A percentile compares a stretch with the other conserved stretches of the same genome.
Evolutionary conservation across 2,329 filamentous ascomycete species (phyloP).

Genomic region (Botrytis pseudocinerea): DNA sequence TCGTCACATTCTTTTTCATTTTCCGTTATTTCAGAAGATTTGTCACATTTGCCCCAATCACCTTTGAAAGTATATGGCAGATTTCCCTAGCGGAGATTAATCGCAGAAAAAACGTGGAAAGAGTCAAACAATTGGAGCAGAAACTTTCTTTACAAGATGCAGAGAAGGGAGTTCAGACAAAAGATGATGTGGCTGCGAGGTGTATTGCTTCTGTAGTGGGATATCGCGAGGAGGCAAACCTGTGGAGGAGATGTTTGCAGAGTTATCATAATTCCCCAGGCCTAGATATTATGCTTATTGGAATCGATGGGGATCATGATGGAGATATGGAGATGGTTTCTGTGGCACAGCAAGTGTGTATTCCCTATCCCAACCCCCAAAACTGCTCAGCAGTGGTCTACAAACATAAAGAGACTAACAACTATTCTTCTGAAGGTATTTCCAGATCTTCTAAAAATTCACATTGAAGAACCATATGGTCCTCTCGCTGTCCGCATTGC

Average conservation of each 20-base stretch:
- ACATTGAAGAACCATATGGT: constrained; percentile 28
- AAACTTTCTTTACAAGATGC: constrained; percentile 22
- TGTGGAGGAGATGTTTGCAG: constrained; percentile 28
- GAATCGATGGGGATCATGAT: constrained; percentile 29
- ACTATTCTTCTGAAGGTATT: constrained; percentile 22
- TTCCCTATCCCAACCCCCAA: not conserved
- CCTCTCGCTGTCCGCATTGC: constrained; percentile 27
- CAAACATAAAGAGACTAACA: constrained; percentile 8
- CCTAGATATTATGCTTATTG: constrained; percentile 27
- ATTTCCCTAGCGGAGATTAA: constrained; percentile 29
- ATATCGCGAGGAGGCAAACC: constrained; percentile 27
- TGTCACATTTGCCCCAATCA: constrained; percentile 26
- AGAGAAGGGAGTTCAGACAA: constrained; percentile 25
- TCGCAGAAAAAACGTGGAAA: constrained; percentile 26
- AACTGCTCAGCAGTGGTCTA: not conserved
- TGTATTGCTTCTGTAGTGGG: constrained; percentile 29
- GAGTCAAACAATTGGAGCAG: constrained; percentile 25
- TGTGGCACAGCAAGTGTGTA: constrained; percentile 27
- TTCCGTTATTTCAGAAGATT: constrained; percentile 26
- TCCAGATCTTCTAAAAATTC: constrained; percentile 27
- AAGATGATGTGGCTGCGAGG: constrained; percentile 21
- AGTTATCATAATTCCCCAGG: constrained; percentile 27
- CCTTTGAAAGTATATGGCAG: constrained; percentile 29
- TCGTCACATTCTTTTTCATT: constrained; percentile 23
- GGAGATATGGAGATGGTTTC: constrained; percentile 31